A percentile compares a stretch with the other conserved stretches of the same genome.
phyloP scores from a whole-genome alignment of 139 green algal species.

The Micractinium conductrix region DNA sequence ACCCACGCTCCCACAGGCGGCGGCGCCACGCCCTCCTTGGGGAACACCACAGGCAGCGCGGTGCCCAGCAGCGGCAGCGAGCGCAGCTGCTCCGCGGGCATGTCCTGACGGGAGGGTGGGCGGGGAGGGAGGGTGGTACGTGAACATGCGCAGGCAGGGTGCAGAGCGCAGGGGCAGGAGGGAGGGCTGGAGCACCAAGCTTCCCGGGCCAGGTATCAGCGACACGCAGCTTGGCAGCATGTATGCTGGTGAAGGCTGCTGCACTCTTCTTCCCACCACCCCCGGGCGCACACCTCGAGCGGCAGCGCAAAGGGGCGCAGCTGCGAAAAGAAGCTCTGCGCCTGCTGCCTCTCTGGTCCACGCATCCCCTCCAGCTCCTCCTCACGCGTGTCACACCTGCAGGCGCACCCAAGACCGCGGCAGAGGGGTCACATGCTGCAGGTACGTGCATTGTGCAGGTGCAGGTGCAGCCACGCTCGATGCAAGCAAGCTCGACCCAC shows the following conservation, averaged over 20 bases:
- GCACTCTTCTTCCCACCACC: not conserved
- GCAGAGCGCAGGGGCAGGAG: not conserved
- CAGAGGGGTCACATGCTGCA: not conserved
- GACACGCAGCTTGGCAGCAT: not conserved
- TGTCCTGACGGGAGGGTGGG: not conserved
- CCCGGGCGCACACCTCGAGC: constrained; percentile 16
- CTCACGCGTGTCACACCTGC: constrained; percentile 27
- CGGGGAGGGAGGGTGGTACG: not conserved
- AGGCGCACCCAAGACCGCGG: not conserved
- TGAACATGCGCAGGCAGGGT: not conserved
- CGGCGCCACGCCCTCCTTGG: not conserved
- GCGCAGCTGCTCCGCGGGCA: not conserved
- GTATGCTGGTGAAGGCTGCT: too few species aligned
- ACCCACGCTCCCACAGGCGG: constrained; percentile 43
- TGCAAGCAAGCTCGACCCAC: not conserved
- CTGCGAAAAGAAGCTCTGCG: not conserved
- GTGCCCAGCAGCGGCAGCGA: constrained; percentile 45
- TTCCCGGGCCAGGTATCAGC: not conserved
- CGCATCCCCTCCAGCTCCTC: not conserved
- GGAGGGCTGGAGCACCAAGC: not conserved
- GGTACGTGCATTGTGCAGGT: not conserved
- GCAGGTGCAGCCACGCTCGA: not conserved
- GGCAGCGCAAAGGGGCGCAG: constrained; percentile 26
- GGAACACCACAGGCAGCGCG: constrained; percentile 46
- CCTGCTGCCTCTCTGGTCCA: not conserved